phyloP scores from a whole-genome alignment of 768 basidiomycete species.

The Tulasnella calospora region DNA sequence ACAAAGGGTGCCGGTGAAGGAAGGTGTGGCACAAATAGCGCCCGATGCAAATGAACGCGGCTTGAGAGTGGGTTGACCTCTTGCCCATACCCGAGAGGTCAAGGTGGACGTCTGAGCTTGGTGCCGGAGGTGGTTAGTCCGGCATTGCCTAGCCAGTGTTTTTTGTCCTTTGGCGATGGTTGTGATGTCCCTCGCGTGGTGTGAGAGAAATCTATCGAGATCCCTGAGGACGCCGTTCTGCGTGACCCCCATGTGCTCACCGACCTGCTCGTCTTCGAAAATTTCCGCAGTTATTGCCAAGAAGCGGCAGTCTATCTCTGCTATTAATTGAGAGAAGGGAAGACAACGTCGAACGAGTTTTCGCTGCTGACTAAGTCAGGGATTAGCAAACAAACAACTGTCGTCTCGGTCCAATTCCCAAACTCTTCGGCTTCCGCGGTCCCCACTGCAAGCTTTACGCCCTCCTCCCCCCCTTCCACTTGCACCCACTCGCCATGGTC shows the following conservation, averaged over 20 bases:
- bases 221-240: neutral
- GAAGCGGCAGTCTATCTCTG: neutral
- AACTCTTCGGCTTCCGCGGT: constrained; percentile 13
- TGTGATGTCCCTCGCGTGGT: neutral
- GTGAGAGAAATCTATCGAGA: neutral
- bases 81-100: neutral
- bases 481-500: neutral
- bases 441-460: neutral
- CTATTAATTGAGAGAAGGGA: neutral
- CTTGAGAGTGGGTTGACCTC: neutral
- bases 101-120: neutral
- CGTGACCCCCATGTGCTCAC: neutral
- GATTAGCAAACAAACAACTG: constrained; percentile 9
- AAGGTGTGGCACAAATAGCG: neutral
- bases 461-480: neutral
- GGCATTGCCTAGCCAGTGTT: too few species aligned
- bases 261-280: neutral
- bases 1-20: neutral
- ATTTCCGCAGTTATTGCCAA: neutral
- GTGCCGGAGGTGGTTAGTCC: neutral
- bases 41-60: neutral
- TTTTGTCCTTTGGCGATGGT: neutral
- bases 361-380: neutral
- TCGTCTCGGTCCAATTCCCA: neutral
- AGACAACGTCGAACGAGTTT: neutral